Evolutionary conservation across 78 protist genomes (phyloP), one percentile per base, ranked within the genome.

Genomic region (Speleostelium caveatum): DNA sequence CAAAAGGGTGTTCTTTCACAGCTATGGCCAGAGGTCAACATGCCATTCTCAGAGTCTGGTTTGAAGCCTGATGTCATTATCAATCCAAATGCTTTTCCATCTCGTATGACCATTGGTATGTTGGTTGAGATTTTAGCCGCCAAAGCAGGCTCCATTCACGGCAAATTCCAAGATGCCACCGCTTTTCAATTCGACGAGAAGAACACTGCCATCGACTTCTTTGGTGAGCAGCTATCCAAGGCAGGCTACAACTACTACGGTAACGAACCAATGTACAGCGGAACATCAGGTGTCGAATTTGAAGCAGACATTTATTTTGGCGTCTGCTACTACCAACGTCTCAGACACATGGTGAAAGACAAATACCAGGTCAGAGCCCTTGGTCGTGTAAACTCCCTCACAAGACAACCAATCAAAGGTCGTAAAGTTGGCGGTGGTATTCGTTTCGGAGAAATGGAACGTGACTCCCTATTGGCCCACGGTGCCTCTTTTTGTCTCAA

Each of bases 401-500:
- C 99, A 7, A 93, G 80, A 24, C 99, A 99, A 95, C 99, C 99
- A 16, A 78, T 99, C 83, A 97, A 99, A 91, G 99, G 94, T 21
- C 65, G 95, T 32, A 87, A 95, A 33, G 76, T 79, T 22, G 89
- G 89, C 62, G 89, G 89, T 72, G 89, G 99, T 49, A 96, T 99
- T 36, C 99, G 99, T n/a, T 96, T 99, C 8, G 99, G 99, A 22
- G 99, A 99, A 86, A 99, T 99, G 99, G 99, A 99, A 87, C 98
- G 99, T 33, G 99, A 99, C 39, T 85, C 98, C 4, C 61, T 99
- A 49, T 58, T 98, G 5, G 97, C 99, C 7, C 99, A 99, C 89
- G 99, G 99, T 56, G 55, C 92, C 12, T 49, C 99, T 4, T 95
- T 75, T 71, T 71, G 97, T 30, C 66, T 99, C 42, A 93, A 95